These are phyloP conservation scores for Zygosaccharomyces kombuchaensis DNA, from an alignment of 805 yeast species.

Conservation along the genomic window DNA sequence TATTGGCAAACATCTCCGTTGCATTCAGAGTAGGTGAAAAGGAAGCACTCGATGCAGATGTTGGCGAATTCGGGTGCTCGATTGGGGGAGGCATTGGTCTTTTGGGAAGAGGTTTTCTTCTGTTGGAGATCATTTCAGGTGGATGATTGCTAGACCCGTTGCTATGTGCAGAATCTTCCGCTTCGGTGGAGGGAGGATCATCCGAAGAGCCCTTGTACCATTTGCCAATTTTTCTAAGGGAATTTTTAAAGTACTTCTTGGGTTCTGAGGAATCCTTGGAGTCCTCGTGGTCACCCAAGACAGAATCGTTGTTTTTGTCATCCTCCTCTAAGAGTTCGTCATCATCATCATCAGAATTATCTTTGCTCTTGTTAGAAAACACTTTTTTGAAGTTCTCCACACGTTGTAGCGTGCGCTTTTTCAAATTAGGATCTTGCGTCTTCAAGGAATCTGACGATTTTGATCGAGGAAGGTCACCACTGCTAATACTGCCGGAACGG, in stretches of 20 bases:
- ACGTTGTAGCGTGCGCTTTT: conserved; percentile 18
- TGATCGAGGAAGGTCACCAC: neutral
- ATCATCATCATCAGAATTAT: conserved; percentile 27
- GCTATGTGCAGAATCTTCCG: neutral
- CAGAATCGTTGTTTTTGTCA: conserved; percentile 18
- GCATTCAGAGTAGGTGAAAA: conserved; percentile 15
- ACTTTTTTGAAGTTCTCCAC: conserved; percentile 20
- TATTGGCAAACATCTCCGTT: conserved; percentile 32
- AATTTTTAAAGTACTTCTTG: conserved; percentile 39
- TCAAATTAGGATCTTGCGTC: conserved; percentile 9
- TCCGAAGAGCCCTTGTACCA: conserved; percentile 49
- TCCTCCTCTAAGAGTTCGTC: conserved; percentile 13
- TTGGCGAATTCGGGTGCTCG: conserved; percentile 6
- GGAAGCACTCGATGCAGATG: conserved; percentile 3
- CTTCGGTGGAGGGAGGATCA: conserved; percentile 2
- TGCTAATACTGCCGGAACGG: conserved; percentile 1
- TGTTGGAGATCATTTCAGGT: conserved; percentile 33
- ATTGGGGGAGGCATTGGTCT: conserved; percentile 8
- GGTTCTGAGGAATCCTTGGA: conserved; percentile 30
- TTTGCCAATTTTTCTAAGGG: conserved; percentile 58
- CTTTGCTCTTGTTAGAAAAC: conserved; percentile 22
- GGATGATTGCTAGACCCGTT: conserved; percentile 3
- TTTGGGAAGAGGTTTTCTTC: conserved; percentile 30
- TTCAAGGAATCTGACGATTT: conserved; percentile 5
- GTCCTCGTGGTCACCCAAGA: conserved; percentile 9